Evolutionary conservation across 2,329 filamentous ascomycete genomes (phyloP), one percentile per base, ranked within the genome.

Genomic region (Fusarium sp.): DNA sequence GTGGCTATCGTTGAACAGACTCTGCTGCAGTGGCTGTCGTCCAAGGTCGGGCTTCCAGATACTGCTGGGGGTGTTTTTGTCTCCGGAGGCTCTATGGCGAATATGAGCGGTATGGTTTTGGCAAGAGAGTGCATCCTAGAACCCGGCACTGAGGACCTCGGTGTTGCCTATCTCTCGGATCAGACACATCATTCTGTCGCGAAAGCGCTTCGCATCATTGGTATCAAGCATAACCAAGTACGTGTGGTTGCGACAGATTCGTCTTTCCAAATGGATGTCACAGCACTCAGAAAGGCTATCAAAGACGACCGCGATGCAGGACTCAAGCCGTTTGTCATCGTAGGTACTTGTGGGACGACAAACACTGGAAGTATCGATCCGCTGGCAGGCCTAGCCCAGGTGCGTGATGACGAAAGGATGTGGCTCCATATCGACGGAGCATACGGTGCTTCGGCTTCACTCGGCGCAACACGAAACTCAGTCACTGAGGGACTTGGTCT

Each of bases 381-480:
- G 0, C 22, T 63, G 7, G 8, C 15, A 1, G 49, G 9, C 4
- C 20, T 63, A 5, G 43, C 58, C 10, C 25, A 49, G 14, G 7
- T 62, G 0, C 37, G 60, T 4, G 43, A 62, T 0, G 37, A 62
- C 0, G 59, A 63, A 19, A 49, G n/a, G 1, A 44, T 63, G 7
- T 63, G 60, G 60, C 60, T 63, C 23, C 60, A 63, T 7, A 49
- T 63, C 0, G 60, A 63, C n/a, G 60, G 60, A 3, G 58, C 60
- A 5, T 57, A 56, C 14, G 60, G 60, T n/a, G 60, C 60, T 3
- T 56, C 57, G 3, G 59, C 57, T 45, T 47, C 39, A 1, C 32
- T 63, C 0, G 32, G 35, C 11, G 14, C 25, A 9, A 56, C 37
- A 19, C 40, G 37, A 9, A 63, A 25, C 4, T 13, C 15, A 4